A percentile compares a stretch with the other conserved stretches of the same genome.
Conservation (phyloP, 306 rosid genomes). For the Begonia fuchsioides region DNA sequence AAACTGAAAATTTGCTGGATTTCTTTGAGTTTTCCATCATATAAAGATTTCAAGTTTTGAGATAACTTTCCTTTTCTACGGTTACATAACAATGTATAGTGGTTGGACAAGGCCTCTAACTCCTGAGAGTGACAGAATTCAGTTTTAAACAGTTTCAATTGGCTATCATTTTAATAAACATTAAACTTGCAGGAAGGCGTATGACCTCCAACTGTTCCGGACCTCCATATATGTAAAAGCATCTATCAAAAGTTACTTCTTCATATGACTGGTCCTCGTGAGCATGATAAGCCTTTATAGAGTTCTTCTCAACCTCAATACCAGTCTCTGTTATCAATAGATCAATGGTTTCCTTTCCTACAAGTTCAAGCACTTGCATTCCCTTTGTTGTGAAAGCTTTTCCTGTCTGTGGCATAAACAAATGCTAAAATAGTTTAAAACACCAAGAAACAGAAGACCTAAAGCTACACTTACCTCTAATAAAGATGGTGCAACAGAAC, state of each 20-base stretch:
- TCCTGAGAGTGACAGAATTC: constrained; percentile 44
- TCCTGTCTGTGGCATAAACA: too few species aligned
- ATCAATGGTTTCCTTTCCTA: constrained; percentile 94
- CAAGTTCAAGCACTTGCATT: constrained; percentile 92
- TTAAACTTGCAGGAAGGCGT: constrained; percentile 12
- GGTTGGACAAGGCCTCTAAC: constrained; percentile 85
- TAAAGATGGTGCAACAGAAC: constrained; percentile 64
- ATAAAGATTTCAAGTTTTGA: constrained; percentile 50
- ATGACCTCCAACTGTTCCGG: constrained; percentile 96
- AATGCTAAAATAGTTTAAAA: constrained; percentile 1
- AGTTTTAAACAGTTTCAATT: constrained; percentile 9
- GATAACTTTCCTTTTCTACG: constrained; percentile 74
- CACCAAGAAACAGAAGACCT: constrained; percentile 18
- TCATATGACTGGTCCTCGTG: constrained; percentile 56
- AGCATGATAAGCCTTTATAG: constrained; percentile 22
- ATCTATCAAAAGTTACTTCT: constrained; percentile 90
- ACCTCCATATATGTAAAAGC: constrained; percentile 97
- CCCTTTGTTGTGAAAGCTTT: constrained; percentile 91
- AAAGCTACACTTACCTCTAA: constrained; percentile 56
- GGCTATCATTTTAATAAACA: constrained; percentile 6
- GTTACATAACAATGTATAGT: constrained; percentile 70
- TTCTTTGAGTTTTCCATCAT: constrained; percentile 79
- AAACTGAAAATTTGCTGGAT: constrained; percentile 73
- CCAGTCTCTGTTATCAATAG: constrained; percentile 93
- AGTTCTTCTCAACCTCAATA: constrained; percentile 69